These are phyloP conservation scores for Sideroxylon spinosum DNA, from an alignment of 179 eudicot species.

Conservation along the genomic window DNA sequence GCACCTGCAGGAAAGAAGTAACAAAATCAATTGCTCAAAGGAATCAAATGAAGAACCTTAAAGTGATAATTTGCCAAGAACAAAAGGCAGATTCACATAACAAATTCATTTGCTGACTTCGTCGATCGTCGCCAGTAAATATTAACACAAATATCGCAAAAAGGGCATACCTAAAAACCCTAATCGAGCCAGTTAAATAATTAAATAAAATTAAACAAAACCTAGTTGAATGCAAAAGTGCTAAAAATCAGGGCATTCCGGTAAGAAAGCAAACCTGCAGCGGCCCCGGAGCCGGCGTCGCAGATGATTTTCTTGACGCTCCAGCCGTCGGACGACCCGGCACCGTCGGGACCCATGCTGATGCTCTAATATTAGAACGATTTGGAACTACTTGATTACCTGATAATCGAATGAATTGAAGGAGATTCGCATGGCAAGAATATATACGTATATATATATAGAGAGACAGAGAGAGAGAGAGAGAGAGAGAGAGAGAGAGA, in stretches of 20 bases:
- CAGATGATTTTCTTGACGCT: conserved; percentile 36
- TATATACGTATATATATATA: neutral
- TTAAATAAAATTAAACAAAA: too few relatives aligned
- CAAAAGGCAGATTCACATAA: neutral
- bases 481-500: neutral
- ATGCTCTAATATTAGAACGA: neutral
- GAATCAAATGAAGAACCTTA: neutral
- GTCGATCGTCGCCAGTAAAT: neutral
- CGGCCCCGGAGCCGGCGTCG: conserved; percentile 71
- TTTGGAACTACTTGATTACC: neutral
- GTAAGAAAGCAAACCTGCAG: conserved; percentile 48
- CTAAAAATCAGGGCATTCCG: neutral
- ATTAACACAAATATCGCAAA: neutral
- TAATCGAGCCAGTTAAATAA: neutral
- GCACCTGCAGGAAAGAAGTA: conserved; percentile 45
- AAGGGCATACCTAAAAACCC: neutral
- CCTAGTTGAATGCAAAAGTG: neutral
- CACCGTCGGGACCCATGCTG: conserved; percentile 38
- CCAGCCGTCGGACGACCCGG: conserved; percentile 34
- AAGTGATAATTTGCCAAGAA: neutral
- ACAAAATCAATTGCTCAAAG: neutral
- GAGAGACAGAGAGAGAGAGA: too few relatives aligned
- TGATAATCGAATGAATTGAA: neutral
- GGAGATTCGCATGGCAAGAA: neutral
- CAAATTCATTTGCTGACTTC: neutral